A percentile compares a stretch with the other conserved stretches of the same genome.
These are phyloP conservation scores for Diaporthe batatas DNA, from an alignment of 2,329 filamentous ascomycete species.

Conservation along the genomic window DNA sequence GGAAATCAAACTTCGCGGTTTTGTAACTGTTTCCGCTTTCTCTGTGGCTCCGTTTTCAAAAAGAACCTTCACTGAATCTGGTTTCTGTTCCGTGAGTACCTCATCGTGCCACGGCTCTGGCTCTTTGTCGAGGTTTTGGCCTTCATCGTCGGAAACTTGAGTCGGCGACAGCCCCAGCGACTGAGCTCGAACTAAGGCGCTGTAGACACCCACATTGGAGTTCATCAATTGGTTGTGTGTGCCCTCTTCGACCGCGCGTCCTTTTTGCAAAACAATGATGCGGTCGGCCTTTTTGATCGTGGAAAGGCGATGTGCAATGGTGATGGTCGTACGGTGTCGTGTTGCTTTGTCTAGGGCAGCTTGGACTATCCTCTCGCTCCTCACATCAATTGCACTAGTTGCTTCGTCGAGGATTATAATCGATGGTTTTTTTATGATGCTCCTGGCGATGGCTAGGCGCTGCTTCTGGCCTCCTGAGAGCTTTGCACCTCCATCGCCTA, in stretches of 20 bases:
- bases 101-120: slow-evolving; percentile 2
- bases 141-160: slow-evolving; percentile 63
- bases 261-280: slow-evolving; percentile 91
- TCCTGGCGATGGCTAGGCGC: slow-evolving; percentile 84
- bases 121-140: background rate
- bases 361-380: slow-evolving; percentile 94
- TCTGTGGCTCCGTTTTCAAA: background rate
- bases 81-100: background rate
- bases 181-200: slow-evolving; percentile 88
- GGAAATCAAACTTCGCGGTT: slow-evolving; percentile 2
- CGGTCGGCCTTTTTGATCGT: slow-evolving; percentile 96
- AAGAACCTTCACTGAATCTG: background rate
- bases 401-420: slow-evolving; percentile 95
- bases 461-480: slow-evolving; percentile 97
- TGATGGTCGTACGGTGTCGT: slow-evolving; percentile 90
- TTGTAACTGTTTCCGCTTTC: background rate
- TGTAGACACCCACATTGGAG: slow-evolving; percentile 81
- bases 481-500: slow-evolving; percentile 85
- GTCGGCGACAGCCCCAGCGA: slow-evolving; percentile 79
- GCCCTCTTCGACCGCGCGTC: slow-evolving; percentile 92
- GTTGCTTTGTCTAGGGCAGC: slow-evolving; percentile 89
- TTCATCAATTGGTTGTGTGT: slow-evolving; percentile 83
- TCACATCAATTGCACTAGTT: slow-evolving; percentile 91
- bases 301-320: slow-evolving; percentile 94
- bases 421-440: slow-evolving; percentile 79